Evolutionary conservation across 2,329 filamentous ascomycete species (phyloP).

Genomic region (Fusarium falciforme): DNA sequence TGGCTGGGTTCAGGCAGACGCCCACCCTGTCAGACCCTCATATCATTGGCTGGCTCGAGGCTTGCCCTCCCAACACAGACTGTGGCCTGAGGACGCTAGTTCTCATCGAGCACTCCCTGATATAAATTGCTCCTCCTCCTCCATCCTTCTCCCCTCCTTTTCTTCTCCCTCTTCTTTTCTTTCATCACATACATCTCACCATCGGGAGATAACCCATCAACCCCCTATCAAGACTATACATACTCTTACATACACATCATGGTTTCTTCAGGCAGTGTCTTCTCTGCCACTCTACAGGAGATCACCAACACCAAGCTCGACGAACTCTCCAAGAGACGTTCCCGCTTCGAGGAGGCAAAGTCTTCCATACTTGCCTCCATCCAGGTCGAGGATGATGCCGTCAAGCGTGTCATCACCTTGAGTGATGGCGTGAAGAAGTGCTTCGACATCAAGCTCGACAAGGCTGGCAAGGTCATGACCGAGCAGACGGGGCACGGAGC

Average conservation of each 20-base stretch:
- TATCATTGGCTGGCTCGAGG: neutral
- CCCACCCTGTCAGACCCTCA: neutral
- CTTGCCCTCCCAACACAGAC: neutral
- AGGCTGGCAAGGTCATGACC: slow-evolving; percentile 39
- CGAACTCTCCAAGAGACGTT: slow-evolving; percentile 55
- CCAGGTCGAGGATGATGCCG: slow-evolving; percentile 40
- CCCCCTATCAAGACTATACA: neutral
- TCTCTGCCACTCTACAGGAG: slow-evolving; percentile 56
- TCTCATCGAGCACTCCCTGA: neutral
- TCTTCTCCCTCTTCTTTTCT: neutral
- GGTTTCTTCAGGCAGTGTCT: slow-evolving; percentile 49
- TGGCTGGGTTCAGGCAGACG: neutral
- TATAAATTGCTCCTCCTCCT: slow-evolving; percentile 25
- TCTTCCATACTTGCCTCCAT: slow-evolving; percentile 45
- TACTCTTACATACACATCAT: slow-evolving; percentile 24
- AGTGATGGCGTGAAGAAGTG: slow-evolving; percentile 51
- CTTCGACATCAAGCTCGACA: slow-evolving; percentile 48
- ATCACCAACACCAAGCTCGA: slow-evolving; percentile 59
- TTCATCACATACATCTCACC: neutral
- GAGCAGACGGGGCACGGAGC: slow-evolving; percentile 38
- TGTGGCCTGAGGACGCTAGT: slow-evolving; percentile 38
- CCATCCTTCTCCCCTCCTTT: neutral
- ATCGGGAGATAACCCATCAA: neutral
- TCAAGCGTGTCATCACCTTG: slow-evolving; percentile 48
- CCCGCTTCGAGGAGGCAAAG: slow-evolving; percentile 52